These are phyloP conservation scores for Candida endomychidarum DNA, from an alignment of 805 yeast genomes.

Conservation along the genomic window DNA sequence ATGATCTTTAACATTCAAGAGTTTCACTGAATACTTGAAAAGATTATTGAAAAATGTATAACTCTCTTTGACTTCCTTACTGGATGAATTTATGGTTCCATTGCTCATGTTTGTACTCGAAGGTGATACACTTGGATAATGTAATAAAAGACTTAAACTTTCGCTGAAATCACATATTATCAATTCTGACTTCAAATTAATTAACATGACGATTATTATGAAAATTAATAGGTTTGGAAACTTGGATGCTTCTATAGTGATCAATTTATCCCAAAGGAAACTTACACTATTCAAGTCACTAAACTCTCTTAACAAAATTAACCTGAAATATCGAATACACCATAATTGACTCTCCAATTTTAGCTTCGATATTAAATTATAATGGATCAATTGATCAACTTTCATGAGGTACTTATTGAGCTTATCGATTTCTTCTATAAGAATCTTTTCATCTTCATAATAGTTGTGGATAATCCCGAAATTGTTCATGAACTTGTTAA, in stretches of 20 bases:
- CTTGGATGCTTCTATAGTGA: conserved; percentile 23
- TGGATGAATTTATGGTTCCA: conserved; percentile 9
- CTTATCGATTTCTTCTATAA: conserved; percentile 47
- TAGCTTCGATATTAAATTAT: conserved; percentile 42
- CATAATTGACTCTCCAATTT: conserved; percentile 52
- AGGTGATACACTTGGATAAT: conserved; percentile 39
- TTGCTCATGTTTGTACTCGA: no score
- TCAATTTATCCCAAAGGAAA: conserved; percentile 51
- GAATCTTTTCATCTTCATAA: conserved; percentile 40
- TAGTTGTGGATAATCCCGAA: conserved; percentile 39
- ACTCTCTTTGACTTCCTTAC: conserved; percentile 11
- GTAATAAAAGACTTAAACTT: conserved; percentile 47
- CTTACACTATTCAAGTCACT: conserved; percentile 31
- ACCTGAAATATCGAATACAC: conserved; percentile 52
- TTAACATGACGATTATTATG: conserved; percentile 42
- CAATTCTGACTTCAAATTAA: conserved; percentile 44
- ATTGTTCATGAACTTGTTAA: conserved; percentile 41
- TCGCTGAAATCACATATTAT: conserved; percentile 54
- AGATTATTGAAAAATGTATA: conserved; percentile 25
- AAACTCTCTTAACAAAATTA: conserved; percentile 48
- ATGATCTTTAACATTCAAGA: conserved; percentile 32
- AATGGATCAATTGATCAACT: conserved; percentile 49
- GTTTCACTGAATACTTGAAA: conserved; percentile 33
- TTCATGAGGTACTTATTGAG: conserved; percentile 50
- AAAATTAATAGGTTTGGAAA: conserved; percentile 42